Percentiles rank a stretch among this genome's conserved stretches.
These are phyloP conservation scores for Parietichytrium sp. DNA, from an alignment of 108 stramenopile genomes.

Conservation along the genomic window DNA sequence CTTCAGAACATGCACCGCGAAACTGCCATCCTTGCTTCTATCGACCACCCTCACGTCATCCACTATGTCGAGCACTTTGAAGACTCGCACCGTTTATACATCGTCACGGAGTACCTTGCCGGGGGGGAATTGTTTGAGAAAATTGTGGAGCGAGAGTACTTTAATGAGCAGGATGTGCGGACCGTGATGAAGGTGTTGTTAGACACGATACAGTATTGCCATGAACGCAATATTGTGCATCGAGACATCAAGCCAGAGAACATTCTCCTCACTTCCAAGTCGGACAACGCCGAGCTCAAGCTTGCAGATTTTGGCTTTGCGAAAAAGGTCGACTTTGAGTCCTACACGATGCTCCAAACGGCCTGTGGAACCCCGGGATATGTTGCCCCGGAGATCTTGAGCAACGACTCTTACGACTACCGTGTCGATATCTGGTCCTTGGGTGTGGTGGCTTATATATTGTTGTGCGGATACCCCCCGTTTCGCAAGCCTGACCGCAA, in stretches of 20 bases:
- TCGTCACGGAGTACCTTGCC: constrained; percentile 1
- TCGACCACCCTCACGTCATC: constrained; percentile 34
- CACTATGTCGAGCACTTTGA: constrained; percentile 35
- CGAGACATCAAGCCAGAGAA: constrained; percentile 97
- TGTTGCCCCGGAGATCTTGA: constrained; percentile 90
- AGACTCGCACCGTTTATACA: constrained; percentile 14
- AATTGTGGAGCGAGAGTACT: constrained; percentile 22
- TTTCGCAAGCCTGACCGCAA: constrained; percentile 63
- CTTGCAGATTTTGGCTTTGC: constrained; percentile 98
- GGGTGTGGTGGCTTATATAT: constrained; percentile 83
- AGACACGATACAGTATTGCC: constrained; percentile 89
- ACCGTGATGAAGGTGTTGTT: constrained; percentile 64
- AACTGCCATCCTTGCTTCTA: constrained; percentile 27
- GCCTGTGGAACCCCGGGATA: constrained; percentile 89
- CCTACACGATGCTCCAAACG: constrained; percentile 80
- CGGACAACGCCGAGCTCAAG: constrained; percentile 79
- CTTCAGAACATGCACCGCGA: background rate
- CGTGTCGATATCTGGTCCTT: constrained; percentile 96
- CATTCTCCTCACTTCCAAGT: constrained; percentile 79
- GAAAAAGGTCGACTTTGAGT: constrained; percentile 74
- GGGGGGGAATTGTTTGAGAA: constrained; percentile 17
- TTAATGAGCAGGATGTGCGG: background rate
- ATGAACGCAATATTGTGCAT: constrained; percentile 89
- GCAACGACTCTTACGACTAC: constrained; percentile 78
- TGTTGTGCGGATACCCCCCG: constrained; percentile 84